Evolutionary conservation across 2,329 filamentous ascomycete species (phyloP).

Genomic region (Diplodia seriata): DNA sequence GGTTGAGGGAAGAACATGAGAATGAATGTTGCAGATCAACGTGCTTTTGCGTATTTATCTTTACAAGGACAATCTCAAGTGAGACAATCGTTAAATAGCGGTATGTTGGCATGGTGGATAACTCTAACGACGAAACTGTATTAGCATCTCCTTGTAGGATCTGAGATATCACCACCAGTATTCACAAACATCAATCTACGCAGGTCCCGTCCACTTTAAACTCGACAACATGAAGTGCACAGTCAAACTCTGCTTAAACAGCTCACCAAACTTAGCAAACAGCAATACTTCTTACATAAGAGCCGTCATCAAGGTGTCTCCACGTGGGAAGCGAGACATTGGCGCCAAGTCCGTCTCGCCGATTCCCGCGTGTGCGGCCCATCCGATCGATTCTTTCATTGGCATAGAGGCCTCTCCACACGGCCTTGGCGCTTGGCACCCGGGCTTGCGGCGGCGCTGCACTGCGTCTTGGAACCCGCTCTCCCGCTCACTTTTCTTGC

Average conservation of each 20-base stretch:
- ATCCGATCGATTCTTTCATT: background rate
- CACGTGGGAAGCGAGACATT: slow-evolving; percentile 3
- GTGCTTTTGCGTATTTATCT: no score
- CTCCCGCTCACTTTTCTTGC: background rate
- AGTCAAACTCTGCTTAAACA: no score
- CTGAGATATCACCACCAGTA: background rate
- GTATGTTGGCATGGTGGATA: no score
- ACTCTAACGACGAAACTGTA: no score
- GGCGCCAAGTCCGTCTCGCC: slow-evolving; percentile 17
- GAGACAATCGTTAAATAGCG: no score
- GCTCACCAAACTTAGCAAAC: no score
- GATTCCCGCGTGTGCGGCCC: slow-evolving; percentile 7
- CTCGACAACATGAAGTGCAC: no score
- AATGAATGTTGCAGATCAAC: no score
- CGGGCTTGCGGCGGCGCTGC: background rate
- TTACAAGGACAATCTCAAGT: no score
- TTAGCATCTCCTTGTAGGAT: background rate
- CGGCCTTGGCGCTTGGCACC: background rate
- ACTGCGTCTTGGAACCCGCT: background rate
- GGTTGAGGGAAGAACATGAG: no score
- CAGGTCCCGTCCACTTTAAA: no score
- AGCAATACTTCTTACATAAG: background rate
- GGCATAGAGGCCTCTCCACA: background rate
- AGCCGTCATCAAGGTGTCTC: background rate
- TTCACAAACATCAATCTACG: background rate